Evolutionary conservation across 2,329 filamentous ascomycete genomes (phyloP).

Genomic region (Pseudogymnoascus sp.): DNA sequence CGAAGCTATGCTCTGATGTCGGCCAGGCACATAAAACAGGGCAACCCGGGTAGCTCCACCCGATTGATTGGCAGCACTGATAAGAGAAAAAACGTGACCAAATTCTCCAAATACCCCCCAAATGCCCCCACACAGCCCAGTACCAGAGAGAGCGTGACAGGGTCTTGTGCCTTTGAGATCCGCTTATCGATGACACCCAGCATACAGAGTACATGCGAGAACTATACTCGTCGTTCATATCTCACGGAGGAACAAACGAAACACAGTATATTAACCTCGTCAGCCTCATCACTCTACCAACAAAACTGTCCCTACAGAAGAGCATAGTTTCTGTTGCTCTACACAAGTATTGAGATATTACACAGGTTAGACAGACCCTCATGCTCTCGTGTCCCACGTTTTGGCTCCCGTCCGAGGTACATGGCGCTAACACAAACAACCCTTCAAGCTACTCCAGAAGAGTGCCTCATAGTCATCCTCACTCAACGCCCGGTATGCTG

Average conservation of each 20-base stretch:
- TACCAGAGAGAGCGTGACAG: neutral
- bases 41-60: slow-evolving; percentile 8
- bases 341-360: neutral
- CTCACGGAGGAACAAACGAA: neutral
- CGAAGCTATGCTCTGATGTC: slow-evolving; percentile 2
- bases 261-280: neutral
- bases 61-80: slow-evolving; percentile 5
- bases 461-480: neutral
- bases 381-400: neutral
- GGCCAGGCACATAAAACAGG: slow-evolving; percentile 7
- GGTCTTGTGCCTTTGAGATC: neutral
- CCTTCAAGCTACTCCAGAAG: neutral
- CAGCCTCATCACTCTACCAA: neutral
- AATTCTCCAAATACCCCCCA: neutral
- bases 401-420: neutral
- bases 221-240: neutral
- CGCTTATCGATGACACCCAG: slow-evolving; percentile 7
- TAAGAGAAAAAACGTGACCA: slow-evolving; percentile 7
- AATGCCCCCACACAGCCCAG: neutral
- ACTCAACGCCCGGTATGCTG: slow-evolving; percentile 1
- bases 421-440: slow-evolving; percentile 2
- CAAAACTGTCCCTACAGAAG: neutral
- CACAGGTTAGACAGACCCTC: neutral
- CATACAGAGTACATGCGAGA: neutral
- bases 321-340: neutral